Percentiles rank a stretch among this genome's conserved stretches.
Conservation (phyloP, 805 yeast genomes). For the Yamadazyma olivae region DNA sequence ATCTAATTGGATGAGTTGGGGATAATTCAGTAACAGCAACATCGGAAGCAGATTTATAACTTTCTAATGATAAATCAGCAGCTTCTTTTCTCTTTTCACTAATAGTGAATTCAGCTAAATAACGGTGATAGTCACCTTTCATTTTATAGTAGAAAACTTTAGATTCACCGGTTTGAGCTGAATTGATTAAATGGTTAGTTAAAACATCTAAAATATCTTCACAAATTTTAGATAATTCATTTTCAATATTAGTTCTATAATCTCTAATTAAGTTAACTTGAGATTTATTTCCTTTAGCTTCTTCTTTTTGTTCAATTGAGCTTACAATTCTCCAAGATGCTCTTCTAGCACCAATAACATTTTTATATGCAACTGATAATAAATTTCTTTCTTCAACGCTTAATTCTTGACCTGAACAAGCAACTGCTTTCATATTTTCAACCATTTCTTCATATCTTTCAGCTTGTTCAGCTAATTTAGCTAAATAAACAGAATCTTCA, state of each 20-base stretch:
- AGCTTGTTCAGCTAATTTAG: constrained; percentile 98
- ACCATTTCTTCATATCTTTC: constrained; percentile 99
- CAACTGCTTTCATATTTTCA: constrained; percentile 96
- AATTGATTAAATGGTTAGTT: constrained; percentile 84
- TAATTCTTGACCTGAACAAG: constrained; percentile 91
- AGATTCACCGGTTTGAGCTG: constrained; percentile 95
- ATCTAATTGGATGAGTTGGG: constrained; percentile 98
- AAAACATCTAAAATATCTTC: constrained; percentile 89
- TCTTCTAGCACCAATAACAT: constrained; percentile 98
- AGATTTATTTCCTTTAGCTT: constrained; percentile 88
- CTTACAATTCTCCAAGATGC: constrained; percentile 99
- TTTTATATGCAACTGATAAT: constrained; percentile 95
- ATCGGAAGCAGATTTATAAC: constrained; percentile 93
- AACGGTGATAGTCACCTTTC: constrained; percentile 99
- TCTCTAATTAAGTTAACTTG: constrained; percentile 90
- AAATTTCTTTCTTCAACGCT: constrained; percentile 98
- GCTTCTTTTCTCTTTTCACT: constrained; percentile 90
- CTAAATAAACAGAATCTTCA: constrained; percentile 97
- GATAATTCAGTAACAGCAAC: constrained; percentile 96
- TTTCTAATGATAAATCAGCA: constrained; percentile 88
- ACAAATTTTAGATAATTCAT: constrained; percentile 88
- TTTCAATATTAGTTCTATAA: constrained; percentile 92
- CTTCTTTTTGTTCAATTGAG: constrained; percentile 97
- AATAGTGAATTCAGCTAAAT: constrained; percentile 93
- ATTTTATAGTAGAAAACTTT: constrained; percentile 97